phyloP scores from a whole-genome alignment of 768 basidiomycete genomes.

The Agrocybe pediades region DNA sequence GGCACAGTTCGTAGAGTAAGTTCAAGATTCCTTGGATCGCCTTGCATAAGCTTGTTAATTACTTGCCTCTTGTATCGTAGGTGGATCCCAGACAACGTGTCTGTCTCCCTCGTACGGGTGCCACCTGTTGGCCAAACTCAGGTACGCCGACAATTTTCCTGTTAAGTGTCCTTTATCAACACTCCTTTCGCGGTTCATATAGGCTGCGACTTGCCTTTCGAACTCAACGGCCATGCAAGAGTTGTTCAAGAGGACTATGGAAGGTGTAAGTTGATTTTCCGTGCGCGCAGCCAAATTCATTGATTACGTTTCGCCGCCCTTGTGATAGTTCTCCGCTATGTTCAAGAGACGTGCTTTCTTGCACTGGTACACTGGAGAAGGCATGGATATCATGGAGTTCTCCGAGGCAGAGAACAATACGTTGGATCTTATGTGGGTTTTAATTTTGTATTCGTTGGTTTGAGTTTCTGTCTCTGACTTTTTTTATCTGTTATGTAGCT shows the following conservation, averaged over 20 bases:
- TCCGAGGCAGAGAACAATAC: constrained; percentile 86
- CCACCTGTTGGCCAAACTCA: constrained; percentile 80
- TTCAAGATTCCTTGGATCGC: constrained; percentile 3
- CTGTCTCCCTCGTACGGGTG: constrained; percentile 78
- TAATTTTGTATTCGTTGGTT: background rate
- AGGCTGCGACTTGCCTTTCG: constrained; percentile 71
- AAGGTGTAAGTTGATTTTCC: constrained; percentile 42
- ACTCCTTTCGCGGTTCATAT: constrained; percentile 7
- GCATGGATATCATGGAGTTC: constrained; percentile 89
- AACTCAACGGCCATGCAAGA: constrained; percentile 89
- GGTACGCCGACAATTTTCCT: constrained; percentile 35
- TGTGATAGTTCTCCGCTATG: constrained; percentile 72
- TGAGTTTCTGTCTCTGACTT: background rate
- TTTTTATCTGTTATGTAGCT: constrained; percentile 36
- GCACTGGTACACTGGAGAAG: constrained; percentile 89
- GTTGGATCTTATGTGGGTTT: constrained; percentile 74
- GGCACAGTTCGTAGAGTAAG: constrained; percentile 78
- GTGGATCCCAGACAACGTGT: constrained; percentile 92
- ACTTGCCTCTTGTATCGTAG: constrained; percentile 31
- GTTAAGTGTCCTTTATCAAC: constrained; percentile 4
- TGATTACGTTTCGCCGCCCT: background rate
- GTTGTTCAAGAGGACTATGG: constrained; percentile 73
- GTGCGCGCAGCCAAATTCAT: too few relatives aligned
- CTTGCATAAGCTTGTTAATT: background rate
- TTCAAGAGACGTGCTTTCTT: constrained; percentile 85